Base-by-base conservation (phyloP, 2,329 filamentous ascomycete species). In the Monosporascus sp. region DNA sequence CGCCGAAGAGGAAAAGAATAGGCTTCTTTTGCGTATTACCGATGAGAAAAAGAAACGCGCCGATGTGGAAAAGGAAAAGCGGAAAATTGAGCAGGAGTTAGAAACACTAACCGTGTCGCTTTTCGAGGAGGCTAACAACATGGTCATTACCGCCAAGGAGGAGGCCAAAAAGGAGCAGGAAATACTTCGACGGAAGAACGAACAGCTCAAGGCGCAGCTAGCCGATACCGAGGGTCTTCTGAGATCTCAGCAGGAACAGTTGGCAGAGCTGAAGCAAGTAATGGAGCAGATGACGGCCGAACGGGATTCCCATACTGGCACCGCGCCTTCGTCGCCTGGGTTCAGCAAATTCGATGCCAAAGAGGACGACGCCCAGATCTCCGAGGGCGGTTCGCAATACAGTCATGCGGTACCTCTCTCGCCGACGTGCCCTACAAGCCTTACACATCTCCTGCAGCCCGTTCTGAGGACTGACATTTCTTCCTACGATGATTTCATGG, bases 101-200 rank as follows among this genome's bases (percentile, higher is more conserved):
- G 94, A 97, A 72, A 89, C 84, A 50, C 72, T 99, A 58, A 97
- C 94, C 0, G 85, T 90, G 1, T 91, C 90, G 27, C 79, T 99
- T n/a, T 99, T 99, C 58, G 91, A 97, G 67, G 93, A 99, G 75
- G 94, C 94, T 48, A 97, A 99, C 74, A 92, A 88, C 78, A 97
- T 99, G 93, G 94, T 99, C 50, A 89, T 93, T 41, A 85, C 84
- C 17, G 93, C 93, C 38, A 90, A 96, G 65, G 90, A 92, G 68
- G 90, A 96, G 56, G 91, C 94, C 8, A 85, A 91, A 56, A 85
- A 83, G 58, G 90, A 97, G 62, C 87, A 90, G 38, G 91, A 97
- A 60, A 80, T 81, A 5, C 76, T 92, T 42, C 85, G 91, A 53
- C 88, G 88, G 65, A 90, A 90, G 67, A 96, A 94, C 63, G 90